A percentile compares a stretch with the other conserved stretches of the same genome.
These are phyloP conservation scores for Phlebopus sp. DNA, from an alignment of 1,284 basidiomycete species.

Conservation along the genomic window DNA sequence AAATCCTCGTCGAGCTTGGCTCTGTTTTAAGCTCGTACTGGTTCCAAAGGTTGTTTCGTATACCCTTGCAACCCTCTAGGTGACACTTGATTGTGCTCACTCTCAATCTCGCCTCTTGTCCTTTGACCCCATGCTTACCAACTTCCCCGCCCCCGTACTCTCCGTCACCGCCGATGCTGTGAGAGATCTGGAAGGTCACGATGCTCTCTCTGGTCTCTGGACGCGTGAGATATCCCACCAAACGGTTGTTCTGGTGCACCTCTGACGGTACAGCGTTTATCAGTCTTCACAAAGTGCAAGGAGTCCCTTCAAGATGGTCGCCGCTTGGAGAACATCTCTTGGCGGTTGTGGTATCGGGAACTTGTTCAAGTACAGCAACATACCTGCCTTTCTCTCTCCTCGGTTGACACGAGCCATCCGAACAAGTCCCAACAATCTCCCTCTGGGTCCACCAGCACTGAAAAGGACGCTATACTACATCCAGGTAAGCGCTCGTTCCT, in stretches of 20 bases:
- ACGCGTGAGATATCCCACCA: conserved; percentile 41
- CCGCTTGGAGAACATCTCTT: conserved; percentile 81
- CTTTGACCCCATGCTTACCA: conserved; percentile 41
- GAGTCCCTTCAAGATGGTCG: conserved; percentile 72
- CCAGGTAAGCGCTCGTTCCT: conserved; percentile 18
- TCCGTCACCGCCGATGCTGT: conserved; percentile 61
- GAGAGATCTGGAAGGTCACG: conserved; percentile 60
- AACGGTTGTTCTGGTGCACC: neutral
- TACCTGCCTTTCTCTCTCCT: conserved; percentile 30
- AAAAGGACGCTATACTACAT: conserved; percentile 10
- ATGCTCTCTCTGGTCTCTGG: conserved; percentile 64
- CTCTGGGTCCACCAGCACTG: conserved; percentile 19
- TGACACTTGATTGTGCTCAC: conserved; percentile 8
- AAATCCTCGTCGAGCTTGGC: conserved; percentile 11
- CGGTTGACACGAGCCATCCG: conserved; percentile 30
- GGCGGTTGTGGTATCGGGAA: conserved; percentile 81
- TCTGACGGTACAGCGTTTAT: conserved; percentile 13
- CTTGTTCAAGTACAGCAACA: conserved; percentile 38
- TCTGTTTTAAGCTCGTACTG: conserved; percentile 15
- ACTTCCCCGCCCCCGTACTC: conserved; percentile 60
- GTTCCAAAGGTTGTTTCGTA: conserved; percentile 18
- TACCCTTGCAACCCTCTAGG: conserved; percentile 16
- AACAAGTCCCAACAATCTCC: conserved; percentile 17
- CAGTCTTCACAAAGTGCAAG: conserved; percentile 85
- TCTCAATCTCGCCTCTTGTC: conserved; percentile 14